Evolutionary conservation across 176 grass and related monocot genomes (phyloP).

Genomic region (barley (Hordeum vulgare)): DNA sequence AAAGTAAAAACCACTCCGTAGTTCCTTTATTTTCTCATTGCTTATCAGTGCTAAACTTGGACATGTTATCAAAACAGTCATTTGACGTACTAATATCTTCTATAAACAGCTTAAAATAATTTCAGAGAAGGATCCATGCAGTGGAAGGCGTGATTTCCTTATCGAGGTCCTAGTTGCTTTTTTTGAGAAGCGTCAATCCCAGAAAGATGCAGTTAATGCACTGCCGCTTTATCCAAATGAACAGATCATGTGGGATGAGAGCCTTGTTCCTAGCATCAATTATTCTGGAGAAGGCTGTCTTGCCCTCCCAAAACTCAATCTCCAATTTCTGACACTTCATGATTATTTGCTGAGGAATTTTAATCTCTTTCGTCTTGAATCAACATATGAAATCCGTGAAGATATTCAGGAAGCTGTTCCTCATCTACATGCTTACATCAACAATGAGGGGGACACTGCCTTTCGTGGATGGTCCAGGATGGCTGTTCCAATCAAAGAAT

Average conservation of each 20-base stretch:
- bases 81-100: conserved; percentile 37
- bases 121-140: conserved; percentile 69
- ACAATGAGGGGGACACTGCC: conserved; percentile 90
- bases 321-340: conserved; percentile 96
- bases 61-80: background rate
- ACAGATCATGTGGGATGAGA: conserved; percentile 99
- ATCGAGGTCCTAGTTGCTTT: conserved; percentile 86
- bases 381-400: conserved; percentile 99
- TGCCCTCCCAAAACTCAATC: conserved; percentile 95
- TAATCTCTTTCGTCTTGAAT: conserved; percentile 97
- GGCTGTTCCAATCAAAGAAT: conserved; percentile 88
- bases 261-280: conserved; percentile 98
- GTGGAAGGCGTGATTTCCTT: conserved; percentile 80
- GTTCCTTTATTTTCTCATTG: conserved; percentile 17
- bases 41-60: background rate
- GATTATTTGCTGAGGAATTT: conserved; percentile 98
- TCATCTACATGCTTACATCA: conserved; percentile 92
- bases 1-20: background rate
- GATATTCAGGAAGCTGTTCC: conserved; percentile 96
- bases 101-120: conserved; percentile 92
- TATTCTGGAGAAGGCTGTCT: conserved; percentile 99
- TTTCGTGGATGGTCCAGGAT: conserved; percentile 99
- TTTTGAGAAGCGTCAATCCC: conserved; percentile 93
- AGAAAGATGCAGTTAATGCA: conserved; percentile 97
- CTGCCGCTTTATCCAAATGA: conserved; percentile 97